A percentile compares a stretch with the other conserved stretches of the same genome.
Conservation (phyloP, 2,329 filamentous ascomycete species). For the Verticillium albo-atrum region DNA sequence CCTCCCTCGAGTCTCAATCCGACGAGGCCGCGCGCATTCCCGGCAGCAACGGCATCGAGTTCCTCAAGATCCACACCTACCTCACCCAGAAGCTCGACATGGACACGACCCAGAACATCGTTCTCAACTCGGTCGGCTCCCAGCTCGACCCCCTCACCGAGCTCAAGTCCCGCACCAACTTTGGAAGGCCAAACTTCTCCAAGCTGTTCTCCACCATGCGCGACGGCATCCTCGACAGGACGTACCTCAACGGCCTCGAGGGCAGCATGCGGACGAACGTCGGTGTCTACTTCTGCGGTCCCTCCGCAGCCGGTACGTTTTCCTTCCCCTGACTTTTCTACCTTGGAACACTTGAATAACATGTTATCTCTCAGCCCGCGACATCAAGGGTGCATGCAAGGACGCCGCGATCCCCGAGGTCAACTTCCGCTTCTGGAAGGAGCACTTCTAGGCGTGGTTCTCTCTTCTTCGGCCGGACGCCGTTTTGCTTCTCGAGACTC, state of each 20-base stretch:
- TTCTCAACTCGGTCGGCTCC: slow-evolving; percentile 88
- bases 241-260: slow-evolving; percentile 80
- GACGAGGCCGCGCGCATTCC: slow-evolving; percentile 62
- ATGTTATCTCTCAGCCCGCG: slow-evolving; percentile 59
- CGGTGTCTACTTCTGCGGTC: slow-evolving; percentile 97
- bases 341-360: slow-evolving; percentile 25
- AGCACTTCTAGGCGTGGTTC: slow-evolving; percentile 62
- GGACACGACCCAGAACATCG: slow-evolving; percentile 93
- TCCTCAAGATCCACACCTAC: slow-evolving; percentile 96
- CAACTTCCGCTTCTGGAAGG: slow-evolving; percentile 97
- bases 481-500: neutral
- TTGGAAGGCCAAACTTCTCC: slow-evolving; percentile 85
- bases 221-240: slow-evolving; percentile 78
- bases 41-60: slow-evolving; percentile 69
- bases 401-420: slow-evolving; percentile 71
- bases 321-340: neutral
- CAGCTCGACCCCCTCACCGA: slow-evolving; percentile 89
- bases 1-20: slow-evolving; percentile 84
- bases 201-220: slow-evolving; percentile 80
- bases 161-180: slow-evolving; percentile 85
- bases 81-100: slow-evolving; percentile 89
- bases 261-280: slow-evolving; percentile 75
- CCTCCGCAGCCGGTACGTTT: slow-evolving; percentile 60
- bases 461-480: neutral
- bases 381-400: slow-evolving; percentile 80